Percentiles rank a stretch among this genome's conserved stretches.
Evolutionary conservation across 2,329 filamentous ascomycete genomes (phyloP).

Genomic region (Aspergillus hortae): DNA sequence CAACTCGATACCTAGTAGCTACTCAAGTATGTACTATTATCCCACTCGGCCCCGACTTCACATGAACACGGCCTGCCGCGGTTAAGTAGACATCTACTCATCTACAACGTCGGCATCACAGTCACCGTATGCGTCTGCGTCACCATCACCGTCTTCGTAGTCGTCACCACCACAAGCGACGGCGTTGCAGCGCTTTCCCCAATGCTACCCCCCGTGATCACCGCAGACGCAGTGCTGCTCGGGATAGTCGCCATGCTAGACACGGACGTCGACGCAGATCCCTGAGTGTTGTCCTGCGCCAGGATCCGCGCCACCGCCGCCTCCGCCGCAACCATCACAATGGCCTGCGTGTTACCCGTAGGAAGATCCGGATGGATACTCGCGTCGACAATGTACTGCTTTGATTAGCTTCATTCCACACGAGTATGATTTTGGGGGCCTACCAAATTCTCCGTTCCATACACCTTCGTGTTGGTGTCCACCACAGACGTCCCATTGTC

Average conservation of each 20-base stretch:
- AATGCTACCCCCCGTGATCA: too few species aligned
- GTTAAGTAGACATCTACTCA: too few species aligned
- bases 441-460: conserved; percentile 62
- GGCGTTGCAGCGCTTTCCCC: not conserved
- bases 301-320: conserved; percentile 37
- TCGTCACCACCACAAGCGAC: not conserved
- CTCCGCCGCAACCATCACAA: conserved; percentile 62
- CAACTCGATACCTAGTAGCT: too few species aligned
- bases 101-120: not conserved
- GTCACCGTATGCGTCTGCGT: not conserved
- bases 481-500: conserved; percentile 57
- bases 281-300: not conserved
- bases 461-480: conserved; percentile 61
- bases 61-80: too few species aligned
- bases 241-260: not conserved
- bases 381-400: conserved; percentile 60
- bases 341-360: conserved; percentile 63
- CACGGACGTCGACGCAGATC: not conserved
- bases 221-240: not conserved
- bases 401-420: not conserved
- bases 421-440: not conserved
- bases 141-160: not conserved
- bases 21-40: too few species aligned
- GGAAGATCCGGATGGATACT: conserved; percentile 67
- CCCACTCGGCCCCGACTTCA: too few species aligned